These are phyloP conservation scores for Lentinula novae-zelandiae DNA, from an alignment of 1,284 basidiomycete genomes.

Conservation along the genomic window DNA sequence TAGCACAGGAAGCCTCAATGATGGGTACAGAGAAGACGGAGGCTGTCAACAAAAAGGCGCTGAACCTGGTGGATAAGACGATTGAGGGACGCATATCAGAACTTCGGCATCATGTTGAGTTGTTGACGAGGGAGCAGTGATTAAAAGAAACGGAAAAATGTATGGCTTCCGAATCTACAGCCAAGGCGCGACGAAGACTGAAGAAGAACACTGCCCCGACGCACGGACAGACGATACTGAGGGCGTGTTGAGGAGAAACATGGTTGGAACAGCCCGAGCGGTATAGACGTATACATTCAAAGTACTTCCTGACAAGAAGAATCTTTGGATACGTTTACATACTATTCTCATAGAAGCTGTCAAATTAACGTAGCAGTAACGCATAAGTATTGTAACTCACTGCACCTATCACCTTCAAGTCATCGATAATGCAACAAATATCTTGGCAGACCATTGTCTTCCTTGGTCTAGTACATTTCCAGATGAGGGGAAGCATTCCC, in stretches of 20 bases:
- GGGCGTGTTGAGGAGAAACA: conserved; percentile 69
- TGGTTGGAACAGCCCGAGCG: conserved; percentile 81
- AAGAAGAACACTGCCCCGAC: conserved; percentile 88
- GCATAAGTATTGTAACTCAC: no score
- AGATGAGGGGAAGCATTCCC: no score
- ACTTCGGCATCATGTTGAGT: conserved; percentile 80
- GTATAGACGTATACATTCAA: conserved; percentile 88
- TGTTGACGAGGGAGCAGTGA: conserved; percentile 95
- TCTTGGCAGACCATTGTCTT: no score
- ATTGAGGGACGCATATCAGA: conserved; percentile 82
- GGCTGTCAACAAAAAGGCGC: conserved; percentile 54
- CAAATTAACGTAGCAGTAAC: no score
- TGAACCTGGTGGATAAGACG: conserved; percentile 80
- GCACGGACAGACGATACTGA: conserved; percentile 95
- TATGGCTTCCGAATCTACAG: conserved; percentile 92
- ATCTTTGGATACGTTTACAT: conserved; percentile 86
- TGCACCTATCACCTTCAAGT: no score
- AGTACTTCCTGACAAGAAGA: conserved; percentile 83
- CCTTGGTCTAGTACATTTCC: no score
- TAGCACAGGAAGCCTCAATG: conserved; percentile 76
- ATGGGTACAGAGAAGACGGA: conserved; percentile 24
- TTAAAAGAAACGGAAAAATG: conserved; percentile 91
- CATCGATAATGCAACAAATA: no score
- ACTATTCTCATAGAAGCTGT: conserved; percentile 82
- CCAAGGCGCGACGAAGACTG: conserved; percentile 94